Conservation (phyloP, 495 filamentous ascomycete genomes). For the Penicillium macrosclerotiorum region DNA sequence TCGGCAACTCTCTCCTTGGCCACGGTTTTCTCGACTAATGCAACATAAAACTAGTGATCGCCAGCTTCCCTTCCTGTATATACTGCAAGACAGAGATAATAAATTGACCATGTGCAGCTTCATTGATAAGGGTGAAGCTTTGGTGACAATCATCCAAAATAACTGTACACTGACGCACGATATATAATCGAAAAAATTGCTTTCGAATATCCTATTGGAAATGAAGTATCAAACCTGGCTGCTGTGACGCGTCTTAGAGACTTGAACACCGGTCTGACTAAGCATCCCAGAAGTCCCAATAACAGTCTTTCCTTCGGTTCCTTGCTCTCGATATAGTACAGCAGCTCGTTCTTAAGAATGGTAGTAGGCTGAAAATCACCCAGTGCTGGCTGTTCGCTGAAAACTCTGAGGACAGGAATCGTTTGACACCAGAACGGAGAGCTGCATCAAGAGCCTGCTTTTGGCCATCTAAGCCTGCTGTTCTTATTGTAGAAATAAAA, state of each 20-base stretch:
- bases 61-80: slow-evolving; percentile 37
- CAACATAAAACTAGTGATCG: slow-evolving; percentile 50
- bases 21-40: slow-evolving; percentile 41
- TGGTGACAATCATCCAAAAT: slow-evolving; percentile 45
- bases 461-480: slow-evolving; percentile 1
- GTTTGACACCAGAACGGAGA: not conserved
- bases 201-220: slow-evolving; percentile 30
- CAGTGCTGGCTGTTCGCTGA: slow-evolving; percentile 32
- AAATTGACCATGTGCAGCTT: slow-evolving; percentile 36
- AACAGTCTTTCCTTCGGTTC: slow-evolving; percentile 42
- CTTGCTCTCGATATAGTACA: slow-evolving; percentile 46
- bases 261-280: too few relatives aligned
- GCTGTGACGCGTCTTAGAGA: too few relatives aligned
- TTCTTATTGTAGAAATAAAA: slow-evolving; percentile 3
- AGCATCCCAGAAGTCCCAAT: slow-evolving; percentile 50
- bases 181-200: slow-evolving; percentile 46
- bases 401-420: slow-evolving; percentile 46
- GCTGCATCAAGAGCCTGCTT: slow-evolving; percentile 3
- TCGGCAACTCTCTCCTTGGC: too few relatives aligned
- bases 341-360: slow-evolving; percentile 48
- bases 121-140: slow-evolving; percentile 38
- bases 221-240: not conserved
- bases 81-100: slow-evolving; percentile 38
- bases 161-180: slow-evolving; percentile 37
- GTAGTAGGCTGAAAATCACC: slow-evolving; percentile 34